phyloP scores from a whole-genome alignment of 257 asterid genomes.

The Primulina huaijiensis region DNA sequence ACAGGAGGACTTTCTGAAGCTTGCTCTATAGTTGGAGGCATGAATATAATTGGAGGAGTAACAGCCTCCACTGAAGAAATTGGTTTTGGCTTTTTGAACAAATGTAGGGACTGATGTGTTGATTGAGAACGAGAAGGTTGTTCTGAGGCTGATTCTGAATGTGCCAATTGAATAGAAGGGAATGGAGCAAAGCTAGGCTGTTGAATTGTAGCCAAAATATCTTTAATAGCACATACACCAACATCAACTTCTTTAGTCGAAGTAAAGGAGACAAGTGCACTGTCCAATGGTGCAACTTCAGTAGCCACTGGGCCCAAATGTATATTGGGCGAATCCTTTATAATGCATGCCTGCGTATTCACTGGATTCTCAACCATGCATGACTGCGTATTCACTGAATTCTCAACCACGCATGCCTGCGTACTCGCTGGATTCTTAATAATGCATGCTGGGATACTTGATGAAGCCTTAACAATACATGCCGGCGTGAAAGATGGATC shows the following conservation, averaged over 20 bases:
- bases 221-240: neutral
- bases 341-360: no score
- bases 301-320: slow-evolving; percentile 2
- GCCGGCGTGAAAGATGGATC: neutral
- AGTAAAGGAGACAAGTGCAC: slow-evolving; percentile 1
- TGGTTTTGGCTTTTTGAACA: slow-evolving; percentile 32
- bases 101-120: slow-evolving; percentile 25
- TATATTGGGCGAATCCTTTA: neutral
- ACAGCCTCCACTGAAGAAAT: slow-evolving; percentile 17
- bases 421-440: no score
- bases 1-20: slow-evolving; percentile 19
- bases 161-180: slow-evolving; percentile 2
- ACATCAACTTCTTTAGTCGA: slow-evolving; percentile 35
- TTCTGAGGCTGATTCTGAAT: slow-evolving; percentile 17
- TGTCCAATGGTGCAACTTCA: slow-evolving; percentile 11
- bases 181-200: neutral
- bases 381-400: no score
- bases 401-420: no score
- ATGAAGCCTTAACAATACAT: neutral
- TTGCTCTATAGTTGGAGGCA: slow-evolving; percentile 32
- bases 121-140: slow-evolving; percentile 20
- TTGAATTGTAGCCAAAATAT: slow-evolving; percentile 12
- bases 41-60: slow-evolving; percentile 35
- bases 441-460: neutral
- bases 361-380: no score